A percentile compares a stretch with the other conserved stretches of the same genome.
Evolutionary conservation across 352 stramenopile genomes (phyloP).

Genomic region (Phytopythium cucurbitacearum): DNA sequence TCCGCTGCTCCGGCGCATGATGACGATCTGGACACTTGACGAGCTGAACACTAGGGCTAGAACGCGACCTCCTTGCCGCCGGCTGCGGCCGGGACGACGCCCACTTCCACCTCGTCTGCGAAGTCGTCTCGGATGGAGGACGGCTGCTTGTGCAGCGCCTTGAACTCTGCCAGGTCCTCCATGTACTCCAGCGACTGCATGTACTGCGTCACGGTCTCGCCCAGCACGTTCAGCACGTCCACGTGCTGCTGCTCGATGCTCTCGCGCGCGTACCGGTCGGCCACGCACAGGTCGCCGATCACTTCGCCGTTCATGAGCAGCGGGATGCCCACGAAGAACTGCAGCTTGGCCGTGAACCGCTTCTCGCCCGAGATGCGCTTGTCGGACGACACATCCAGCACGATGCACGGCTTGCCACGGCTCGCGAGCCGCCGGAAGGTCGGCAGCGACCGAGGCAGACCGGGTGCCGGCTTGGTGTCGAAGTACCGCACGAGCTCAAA

Average conservation of each 20-base stretch:
- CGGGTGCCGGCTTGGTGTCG: conserved; percentile 39
- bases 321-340: conserved; percentile 88
- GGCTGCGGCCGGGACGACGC: conserved; percentile 12
- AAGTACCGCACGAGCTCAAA: conserved; percentile 87
- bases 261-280: conserved; percentile 72
- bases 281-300: conserved; percentile 83
- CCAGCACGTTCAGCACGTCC: conserved; percentile 84
- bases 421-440: conserved; percentile 84
- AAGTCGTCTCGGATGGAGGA: not conserved
- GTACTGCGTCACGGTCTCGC: conserved; percentile 85
- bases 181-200: conserved; percentile 83
- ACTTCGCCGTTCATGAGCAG: conserved; percentile 81
- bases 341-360: conserved; percentile 73
- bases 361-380: conserved; percentile 88
- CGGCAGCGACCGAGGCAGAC: conserved; percentile 70
- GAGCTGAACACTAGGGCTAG: conserved; percentile 20
- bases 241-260: conserved; percentile 82
- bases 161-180: conserved; percentile 70
- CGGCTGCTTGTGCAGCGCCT: conserved; percentile 14
- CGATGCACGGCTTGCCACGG: conserved; percentile 85
- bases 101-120: not conserved
- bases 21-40: not conserved
- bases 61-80: conserved; percentile 81
- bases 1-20: not conserved
- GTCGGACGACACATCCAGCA: conserved; percentile 82